Conservation (phyloP, 1,284 basidiomycete genomes). For the Leccinum glutinopallens region DNA sequence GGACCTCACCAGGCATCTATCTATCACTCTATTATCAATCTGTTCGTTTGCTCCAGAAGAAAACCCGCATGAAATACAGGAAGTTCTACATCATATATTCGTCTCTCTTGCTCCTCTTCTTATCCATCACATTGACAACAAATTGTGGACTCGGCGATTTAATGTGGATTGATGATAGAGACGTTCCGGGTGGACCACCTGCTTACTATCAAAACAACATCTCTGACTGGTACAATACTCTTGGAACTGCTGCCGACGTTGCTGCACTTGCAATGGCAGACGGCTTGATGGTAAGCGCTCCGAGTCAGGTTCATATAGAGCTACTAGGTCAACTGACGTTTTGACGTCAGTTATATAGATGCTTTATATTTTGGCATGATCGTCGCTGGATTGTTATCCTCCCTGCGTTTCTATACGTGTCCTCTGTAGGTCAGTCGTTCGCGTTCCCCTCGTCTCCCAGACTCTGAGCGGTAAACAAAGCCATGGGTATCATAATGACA, state of each 20-base stretch:
- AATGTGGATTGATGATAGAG: slow-evolving; percentile 11
- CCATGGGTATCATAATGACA: slow-evolving; percentile 4
- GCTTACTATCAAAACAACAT: slow-evolving; percentile 4
- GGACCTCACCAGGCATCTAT: slow-evolving; percentile 3
- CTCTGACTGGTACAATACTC: slow-evolving; percentile 11
- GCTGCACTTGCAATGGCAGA: slow-evolving; percentile 9
- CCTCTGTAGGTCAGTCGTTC: slow-evolving; percentile 6
- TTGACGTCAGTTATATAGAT: slow-evolving; percentile 7
- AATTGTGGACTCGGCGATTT: slow-evolving; percentile 11
- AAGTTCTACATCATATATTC: slow-evolving; percentile 9
- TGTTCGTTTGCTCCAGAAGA: slow-evolving; percentile 6
- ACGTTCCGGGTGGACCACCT: slow-evolving; percentile 8
- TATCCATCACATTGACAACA: slow-evolving; percentile 8
- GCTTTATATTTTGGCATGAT: slow-evolving; percentile 8
- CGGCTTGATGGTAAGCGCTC: slow-evolving; percentile 6
- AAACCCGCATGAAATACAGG: neutral
- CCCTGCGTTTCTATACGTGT: slow-evolving; percentile 2
- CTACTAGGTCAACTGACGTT: neutral
- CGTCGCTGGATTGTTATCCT: slow-evolving; percentile 7
- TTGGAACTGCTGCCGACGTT: slow-evolving; percentile 8
- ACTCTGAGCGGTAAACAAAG: neutral
- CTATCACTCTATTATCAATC: slow-evolving; percentile 9
- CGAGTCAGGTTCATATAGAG: neutral
- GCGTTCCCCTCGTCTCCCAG: neutral
- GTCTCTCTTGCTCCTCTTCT: slow-evolving; percentile 5